Base-by-base conservation (phyloP, 257 asterid species). In the Solanum etuberosum region DNA sequence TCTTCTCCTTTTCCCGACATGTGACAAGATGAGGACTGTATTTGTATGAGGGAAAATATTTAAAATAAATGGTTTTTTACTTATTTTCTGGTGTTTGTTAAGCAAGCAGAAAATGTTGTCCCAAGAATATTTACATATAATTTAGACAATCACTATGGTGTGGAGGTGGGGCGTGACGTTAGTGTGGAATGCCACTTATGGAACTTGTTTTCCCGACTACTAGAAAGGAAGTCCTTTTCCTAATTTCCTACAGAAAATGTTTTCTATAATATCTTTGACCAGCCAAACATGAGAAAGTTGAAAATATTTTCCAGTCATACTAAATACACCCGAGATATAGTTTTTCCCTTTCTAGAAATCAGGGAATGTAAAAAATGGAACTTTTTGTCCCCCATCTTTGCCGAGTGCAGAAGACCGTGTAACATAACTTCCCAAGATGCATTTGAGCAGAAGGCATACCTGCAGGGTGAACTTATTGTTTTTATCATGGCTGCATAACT, bases 391-490 rank as follows among this genome's bases (percentile, higher is more conserved):
- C 20, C 63, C 38, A 27, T 15, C 6, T 78, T 43, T 43, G 15
- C 63, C 5, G 15, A 51, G 84, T 25, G 38, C 84, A 77, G 21
- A 42, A 42, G 61, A 77, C 23, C n/a, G 7, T 40, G 59, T 25
- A 42, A 77, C 2, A 76, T 9, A 42, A 77, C 61, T 77, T 77
- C 59, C 35, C 63, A 77, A 80, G 77, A 85, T 87, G 9, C 38
- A 68, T 77, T 71, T 80, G 88, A 29, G 72, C 88, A 84, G 86
- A 72, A 85, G 61, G n/a, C 46, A 15, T 86, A 97, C 99, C 99
- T 95, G 98, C 90, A 97, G 91, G 67, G 98, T 95, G 87, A 94
- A 94, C 92, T 94, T 95, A 93, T 94, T 97, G 94, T 97, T 95
- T 90, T 95, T 95, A 91, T 94, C 98, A 86, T 94, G 94, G 91